A percentile compares a stretch with the other conserved stretches of the same genome.
These are phyloP conservation scores for Zea luxurians DNA, from an alignment of 176 grass and related monocot species.

Conservation along the genomic window DNA sequence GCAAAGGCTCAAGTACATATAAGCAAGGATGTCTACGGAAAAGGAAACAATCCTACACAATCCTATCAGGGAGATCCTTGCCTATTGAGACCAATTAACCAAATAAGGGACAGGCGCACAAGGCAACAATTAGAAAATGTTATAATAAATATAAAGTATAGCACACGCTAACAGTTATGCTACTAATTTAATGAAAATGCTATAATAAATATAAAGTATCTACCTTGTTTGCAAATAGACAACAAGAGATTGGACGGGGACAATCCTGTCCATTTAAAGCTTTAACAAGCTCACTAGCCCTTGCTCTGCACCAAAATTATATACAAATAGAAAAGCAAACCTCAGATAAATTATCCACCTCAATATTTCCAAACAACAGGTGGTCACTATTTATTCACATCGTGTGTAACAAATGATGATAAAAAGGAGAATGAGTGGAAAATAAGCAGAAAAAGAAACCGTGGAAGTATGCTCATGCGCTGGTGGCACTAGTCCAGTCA, in stretches of 20 bases:
- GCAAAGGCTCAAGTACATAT: too few species aligned
- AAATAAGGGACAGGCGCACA: too few species aligned
- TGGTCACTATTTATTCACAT: conserved; percentile 19
- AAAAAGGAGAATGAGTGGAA: neutral
- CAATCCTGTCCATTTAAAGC: conserved; percentile 60
- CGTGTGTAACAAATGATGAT: neutral
- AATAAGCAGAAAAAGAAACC: neutral
- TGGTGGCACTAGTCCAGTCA: neutral
- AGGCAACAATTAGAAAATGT: too few species aligned
- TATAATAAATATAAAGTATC: neutral
- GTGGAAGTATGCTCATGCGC: neutral
- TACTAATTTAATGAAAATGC: conserved; percentile 18
- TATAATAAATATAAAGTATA: too few species aligned
- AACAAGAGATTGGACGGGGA: conserved; percentile 42
- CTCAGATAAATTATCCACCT: conserved; percentile 8
- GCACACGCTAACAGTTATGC: neutral
- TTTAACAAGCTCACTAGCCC: conserved; percentile 49
- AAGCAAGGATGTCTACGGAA: too few species aligned
- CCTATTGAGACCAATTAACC: too few species aligned
- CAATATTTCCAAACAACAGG: neutral
- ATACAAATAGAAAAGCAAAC: conserved; percentile 11
- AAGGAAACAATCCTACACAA: too few species aligned
- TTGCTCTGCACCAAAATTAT: conserved; percentile 40
- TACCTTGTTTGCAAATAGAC: conserved; percentile 57
- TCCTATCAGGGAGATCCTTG: too few species aligned